Base-by-base conservation (phyloP, 139 green algal genomes). In the Protoeuglena noctilucae region DNA sequence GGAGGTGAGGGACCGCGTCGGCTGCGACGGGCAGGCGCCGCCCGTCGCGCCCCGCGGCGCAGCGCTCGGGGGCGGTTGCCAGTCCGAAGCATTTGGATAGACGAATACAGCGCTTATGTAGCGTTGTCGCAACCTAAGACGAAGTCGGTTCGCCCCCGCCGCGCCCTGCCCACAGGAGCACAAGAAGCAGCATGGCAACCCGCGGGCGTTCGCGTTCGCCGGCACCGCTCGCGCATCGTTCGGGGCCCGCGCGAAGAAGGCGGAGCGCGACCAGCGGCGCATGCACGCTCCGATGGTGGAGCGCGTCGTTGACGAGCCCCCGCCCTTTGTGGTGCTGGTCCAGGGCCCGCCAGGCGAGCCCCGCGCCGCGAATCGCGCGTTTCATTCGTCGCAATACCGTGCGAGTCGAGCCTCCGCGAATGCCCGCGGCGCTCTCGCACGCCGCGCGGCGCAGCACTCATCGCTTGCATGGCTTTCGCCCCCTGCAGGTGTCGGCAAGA, bases 251-350 rank as follows among this genome's bases (percentile, higher is more conserved):
- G 72, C 80, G 1, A 64, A 86, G 21, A 82, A 60, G 2, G 83
- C 80, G 19, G 90, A 98, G 58, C 80, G 82, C 56, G 84, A 95
- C 52, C 89, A 98, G 71, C 65, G 69, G 17, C 70, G 83, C 21
- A 72, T 96, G 65, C 90, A 96, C 58, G 79, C 39, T 31, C 67
- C 68, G 31, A 45, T 63, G 21, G 26, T 62, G 25, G 84, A 93
- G 34, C 67, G 54, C 48, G 66, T 43, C 0, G 40, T 47, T 0
- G 72, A 84, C 24, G 90, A 96, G 67, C 76, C 87, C n/a, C 83
- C 90, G 9, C 86, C 91, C 2, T 82, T 93, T 41, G 73, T 93
- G 18, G 82, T 98, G 43, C 70, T 95, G 9, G 89, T 98, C 18
- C 91, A 98, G 23, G 90, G 89, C 0, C 89, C 89, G 1, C 86